A percentile compares a stretch with the other conserved stretches of the same genome.
Evolutionary conservation across 345 rosid species (phyloP).

Genomic region (Syzygium grande): DNA sequence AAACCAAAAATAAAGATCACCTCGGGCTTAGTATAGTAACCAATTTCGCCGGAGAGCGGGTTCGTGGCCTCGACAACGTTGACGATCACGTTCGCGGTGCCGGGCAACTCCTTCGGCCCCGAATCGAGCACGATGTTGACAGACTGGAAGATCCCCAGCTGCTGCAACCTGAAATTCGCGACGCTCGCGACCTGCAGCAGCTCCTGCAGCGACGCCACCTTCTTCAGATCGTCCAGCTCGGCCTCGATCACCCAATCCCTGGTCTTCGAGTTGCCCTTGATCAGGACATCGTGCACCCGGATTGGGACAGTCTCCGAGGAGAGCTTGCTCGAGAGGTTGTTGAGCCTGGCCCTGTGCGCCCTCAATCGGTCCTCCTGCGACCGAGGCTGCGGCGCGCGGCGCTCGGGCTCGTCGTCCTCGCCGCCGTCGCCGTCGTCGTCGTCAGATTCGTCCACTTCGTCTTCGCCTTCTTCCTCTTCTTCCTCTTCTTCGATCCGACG

Average conservation of each 20-base stretch:
- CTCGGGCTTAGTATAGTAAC: constrained; percentile 68
- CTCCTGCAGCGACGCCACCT: constrained; percentile 64
- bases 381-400: neutral
- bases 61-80: constrained; percentile 56
- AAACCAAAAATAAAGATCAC: constrained; percentile 8
- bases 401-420: constrained; percentile 16
- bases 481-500: neutral
- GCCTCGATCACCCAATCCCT: constrained; percentile 70
- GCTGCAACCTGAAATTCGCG: constrained; percentile 54
- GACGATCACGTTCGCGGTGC: constrained; percentile 65
- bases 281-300: constrained; percentile 79
- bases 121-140: constrained; percentile 74
- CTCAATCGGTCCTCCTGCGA: constrained; percentile 20
- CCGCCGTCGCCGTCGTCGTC: constrained; percentile 23
- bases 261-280: constrained; percentile 75
- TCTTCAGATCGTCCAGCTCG: constrained; percentile 46
- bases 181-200: constrained; percentile 50
- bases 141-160: constrained; percentile 73
- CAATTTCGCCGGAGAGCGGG: constrained; percentile 61
- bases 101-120: constrained; percentile 88
- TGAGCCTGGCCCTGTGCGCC: constrained; percentile 27
- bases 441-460: constrained; percentile 22
- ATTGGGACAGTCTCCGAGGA: constrained; percentile 42
- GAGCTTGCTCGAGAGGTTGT: constrained; percentile 41
- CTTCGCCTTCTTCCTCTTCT: neutral